phyloP scores from a whole-genome alignment of 768 basidiomycete genomes.

The Lactifluus subvellereus region DNA sequence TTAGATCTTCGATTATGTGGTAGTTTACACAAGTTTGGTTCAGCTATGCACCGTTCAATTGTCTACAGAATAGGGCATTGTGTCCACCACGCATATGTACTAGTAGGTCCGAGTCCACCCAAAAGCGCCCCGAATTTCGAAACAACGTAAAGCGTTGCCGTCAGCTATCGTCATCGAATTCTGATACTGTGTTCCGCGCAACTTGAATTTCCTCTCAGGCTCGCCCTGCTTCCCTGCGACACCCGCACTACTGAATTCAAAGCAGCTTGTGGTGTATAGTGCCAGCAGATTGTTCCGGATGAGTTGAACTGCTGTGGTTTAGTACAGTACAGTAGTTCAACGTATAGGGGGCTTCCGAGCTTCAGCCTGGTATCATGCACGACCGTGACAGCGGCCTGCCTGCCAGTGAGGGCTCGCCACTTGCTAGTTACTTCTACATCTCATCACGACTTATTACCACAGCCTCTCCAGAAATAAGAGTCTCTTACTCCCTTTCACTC shows the following conservation, averaged over 20 bases:
- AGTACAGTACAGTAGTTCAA: no score
- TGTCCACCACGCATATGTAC: background rate
- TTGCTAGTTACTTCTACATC: background rate
- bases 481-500: background rate
- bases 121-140: background rate
- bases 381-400: no score
- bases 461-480: background rate
- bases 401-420: background rate
- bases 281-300: no score
- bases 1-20: no score
- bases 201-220: no score
- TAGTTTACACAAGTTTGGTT: background rate
- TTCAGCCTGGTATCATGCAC: background rate
- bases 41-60: background rate
- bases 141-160: background rate
- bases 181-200: no score
- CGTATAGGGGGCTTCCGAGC: background rate
- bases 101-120: background rate
- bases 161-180: background rate
- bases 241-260: no score
- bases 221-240: no score
- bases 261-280: no score
- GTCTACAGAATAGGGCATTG: background rate
- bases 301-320: background rate
- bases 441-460: background rate